phyloP scores from a whole-genome alignment of 2,329 filamentous ascomycete genomes.

The Fusarium sulawesiense region DNA sequence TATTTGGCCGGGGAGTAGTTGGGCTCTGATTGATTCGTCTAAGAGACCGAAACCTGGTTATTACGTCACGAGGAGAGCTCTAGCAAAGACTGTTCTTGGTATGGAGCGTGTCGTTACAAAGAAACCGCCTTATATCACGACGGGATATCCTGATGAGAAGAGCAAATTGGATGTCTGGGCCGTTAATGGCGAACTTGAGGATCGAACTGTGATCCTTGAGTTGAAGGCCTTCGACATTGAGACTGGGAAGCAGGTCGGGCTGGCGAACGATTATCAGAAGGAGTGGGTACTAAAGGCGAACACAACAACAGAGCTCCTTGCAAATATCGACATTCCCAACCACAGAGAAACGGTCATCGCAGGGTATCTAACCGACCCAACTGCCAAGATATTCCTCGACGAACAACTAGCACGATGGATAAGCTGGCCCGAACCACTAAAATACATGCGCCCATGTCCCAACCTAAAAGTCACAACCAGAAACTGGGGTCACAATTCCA shows the following conservation, averaged over 20 bases:
- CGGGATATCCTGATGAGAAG: slow-evolving; percentile 2
- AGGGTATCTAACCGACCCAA: neutral
- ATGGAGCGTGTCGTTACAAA: neutral
- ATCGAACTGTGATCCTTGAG: neutral
- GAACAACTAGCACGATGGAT: neutral
- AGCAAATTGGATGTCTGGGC: neutral
- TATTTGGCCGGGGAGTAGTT: slow-evolving; percentile 15
- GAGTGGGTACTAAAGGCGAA: neutral
- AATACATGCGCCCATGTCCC: neutral
- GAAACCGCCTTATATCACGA: slow-evolving; percentile 12
- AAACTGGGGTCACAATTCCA: neutral
- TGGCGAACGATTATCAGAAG: accelerated
- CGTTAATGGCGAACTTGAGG: neutral
- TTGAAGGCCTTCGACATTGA: neutral
- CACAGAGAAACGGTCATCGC: neutral
- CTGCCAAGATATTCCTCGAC: neutral
- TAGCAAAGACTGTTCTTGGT: neutral
- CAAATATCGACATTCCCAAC: neutral
- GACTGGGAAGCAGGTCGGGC: neutral
- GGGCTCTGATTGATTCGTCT: neutral
- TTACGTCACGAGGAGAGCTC: neutral
- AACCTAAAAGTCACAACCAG: accelerated
- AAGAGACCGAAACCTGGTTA: slow-evolving; percentile 8
- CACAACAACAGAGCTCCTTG: neutral
- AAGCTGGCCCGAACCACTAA: slow-evolving; percentile 8